Evolutionary conservation across 2,329 filamentous ascomycete species (phyloP), one percentile per base, ranked within the genome.

Genomic region (Ceratocystis alfenasii): DNA sequence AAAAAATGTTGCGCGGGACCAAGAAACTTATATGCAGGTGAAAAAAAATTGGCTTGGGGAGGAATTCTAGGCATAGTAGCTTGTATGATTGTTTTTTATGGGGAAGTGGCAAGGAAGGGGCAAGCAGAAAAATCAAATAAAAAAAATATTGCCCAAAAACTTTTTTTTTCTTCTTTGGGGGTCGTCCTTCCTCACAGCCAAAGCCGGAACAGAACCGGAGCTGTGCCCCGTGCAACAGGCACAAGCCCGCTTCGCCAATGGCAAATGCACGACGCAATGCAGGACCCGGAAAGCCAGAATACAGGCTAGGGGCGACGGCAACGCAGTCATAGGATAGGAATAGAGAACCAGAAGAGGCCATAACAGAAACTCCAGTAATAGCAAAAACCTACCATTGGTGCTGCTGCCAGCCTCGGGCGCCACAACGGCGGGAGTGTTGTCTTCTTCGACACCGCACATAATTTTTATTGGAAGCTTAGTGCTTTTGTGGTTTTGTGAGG

Each of bases 181-280:
- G 48, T 53, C 8, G n/a, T 65, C 57, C 44, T 50, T 65, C 10
- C 46, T 15, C n/a, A 20, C 36, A 22, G 64, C 59, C 48, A 25
- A 28, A 53, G 48, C 66, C 66, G 66, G 66, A 65, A 67, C 48
- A 63, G 63, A 57, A 65, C 66, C 66, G 66, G 63, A 67, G 66
- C 48, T 30, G 61, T 48, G 61, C 48, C 22, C 48, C 48, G 48
- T 53, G 48, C 48, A 53, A 22, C 48, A 36, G 57, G 10, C 28
- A 33, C 36, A 61, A 36, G 36, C 57, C 28, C 57, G 28, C 8
- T 61, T 53, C 10, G 48, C 46, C 46, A 41, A 57, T 64, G 45
- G 46, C 46, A 41, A 45, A 57, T 28, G 48, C 25, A 45, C 44
- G 36, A 33, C 28, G 41, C 25, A 28, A 25, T 6, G 44, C 36